A percentile compares a stretch with the other conserved stretches of the same genome.
These are phyloP conservation scores for Erysimum cheiranthoides DNA, from an alignment of 345 rosid genomes.

Conservation along the genomic window DNA sequence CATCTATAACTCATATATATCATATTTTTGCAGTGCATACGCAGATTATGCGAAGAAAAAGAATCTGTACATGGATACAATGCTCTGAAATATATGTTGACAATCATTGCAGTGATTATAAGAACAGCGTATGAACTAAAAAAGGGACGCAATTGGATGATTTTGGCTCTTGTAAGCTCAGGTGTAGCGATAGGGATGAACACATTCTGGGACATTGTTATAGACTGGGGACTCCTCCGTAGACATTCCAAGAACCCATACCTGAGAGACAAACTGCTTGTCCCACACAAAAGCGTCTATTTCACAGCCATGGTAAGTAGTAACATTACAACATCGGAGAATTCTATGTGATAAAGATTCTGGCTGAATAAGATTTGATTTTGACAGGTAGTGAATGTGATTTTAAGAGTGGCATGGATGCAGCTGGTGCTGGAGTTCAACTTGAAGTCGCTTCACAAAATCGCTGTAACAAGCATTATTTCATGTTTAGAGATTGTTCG, in stretches of 20 bases:
- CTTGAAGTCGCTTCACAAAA: conserved; percentile 51
- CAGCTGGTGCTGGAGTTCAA: conserved; percentile 66
- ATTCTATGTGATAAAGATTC: conserved; percentile 3
- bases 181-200: conserved; percentile 53
- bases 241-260: conserved; percentile 64
- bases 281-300: conserved; percentile 71
- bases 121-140: conserved; percentile 67
- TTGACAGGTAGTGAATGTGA: conserved; percentile 56
- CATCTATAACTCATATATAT: conserved; percentile 11
- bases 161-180: conserved; percentile 68
- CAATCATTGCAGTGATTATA: conserved; percentile 64
- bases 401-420: conserved; percentile 72
- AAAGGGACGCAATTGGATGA: conserved; percentile 63
- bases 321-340: conserved; percentile 3
- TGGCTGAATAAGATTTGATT: not conserved
- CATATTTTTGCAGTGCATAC: conserved; percentile 55
- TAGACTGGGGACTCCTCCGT: conserved; percentile 79
- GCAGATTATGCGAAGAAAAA: conserved; percentile 63
- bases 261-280: conserved; percentile 65
- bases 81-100: conserved; percentile 65
- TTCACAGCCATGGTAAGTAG: conserved; percentile 65
- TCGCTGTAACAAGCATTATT: conserved; percentile 51
- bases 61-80: conserved; percentile 62
- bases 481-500: conserved; percentile 73
- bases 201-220: conserved; percentile 72